Conservation (phyloP, 176 grass and related monocot species). For the Paspalum notatum region DNA sequence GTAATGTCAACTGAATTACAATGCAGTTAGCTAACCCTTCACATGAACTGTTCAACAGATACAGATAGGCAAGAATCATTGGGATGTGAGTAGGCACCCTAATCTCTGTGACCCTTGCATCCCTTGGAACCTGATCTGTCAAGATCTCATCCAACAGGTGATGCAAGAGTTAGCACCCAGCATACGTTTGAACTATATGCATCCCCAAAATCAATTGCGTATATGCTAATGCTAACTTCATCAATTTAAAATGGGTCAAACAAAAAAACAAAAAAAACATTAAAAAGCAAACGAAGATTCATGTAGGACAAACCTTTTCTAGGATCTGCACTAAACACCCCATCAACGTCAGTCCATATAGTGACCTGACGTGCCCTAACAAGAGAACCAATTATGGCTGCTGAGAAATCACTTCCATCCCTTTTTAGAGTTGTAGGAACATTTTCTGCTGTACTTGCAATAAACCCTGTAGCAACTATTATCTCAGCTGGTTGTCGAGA, state of each 20-base stretch:
- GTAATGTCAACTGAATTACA: neutral
- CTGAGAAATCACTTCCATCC: conserved; percentile 99
- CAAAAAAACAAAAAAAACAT: neutral
- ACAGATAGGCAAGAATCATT: neutral
- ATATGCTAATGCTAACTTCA: conserved; percentile 10
- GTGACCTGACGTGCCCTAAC: conserved; percentile 80
- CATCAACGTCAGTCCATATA: conserved; percentile 99
- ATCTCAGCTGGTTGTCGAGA: conserved; percentile 57
- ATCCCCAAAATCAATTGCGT: neutral
- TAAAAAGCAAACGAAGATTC: conserved; percentile 16
- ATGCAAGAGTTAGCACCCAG: conserved; percentile 3
- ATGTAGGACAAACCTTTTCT: conserved; percentile 84
- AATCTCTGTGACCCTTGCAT: neutral
- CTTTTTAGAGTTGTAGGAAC: conserved; percentile 93
- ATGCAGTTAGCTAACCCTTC: neutral
- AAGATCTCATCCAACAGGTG: conserved; percentile 8
- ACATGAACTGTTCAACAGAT: neutral
- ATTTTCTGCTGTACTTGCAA: conserved; percentile 77
- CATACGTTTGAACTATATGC: conserved; percentile 3
- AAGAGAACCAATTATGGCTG: conserved; percentile 89
- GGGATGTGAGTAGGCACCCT: neutral
- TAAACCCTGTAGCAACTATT: conserved; percentile 97
- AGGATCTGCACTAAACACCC: conserved; percentile 97
- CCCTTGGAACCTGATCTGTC: conserved; percentile 15
- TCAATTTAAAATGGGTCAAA: conserved; percentile 10